These are phyloP conservation scores for Aspergillus campestris DNA, from an alignment of 495 filamentous ascomycete genomes.

Conservation along the genomic window DNA sequence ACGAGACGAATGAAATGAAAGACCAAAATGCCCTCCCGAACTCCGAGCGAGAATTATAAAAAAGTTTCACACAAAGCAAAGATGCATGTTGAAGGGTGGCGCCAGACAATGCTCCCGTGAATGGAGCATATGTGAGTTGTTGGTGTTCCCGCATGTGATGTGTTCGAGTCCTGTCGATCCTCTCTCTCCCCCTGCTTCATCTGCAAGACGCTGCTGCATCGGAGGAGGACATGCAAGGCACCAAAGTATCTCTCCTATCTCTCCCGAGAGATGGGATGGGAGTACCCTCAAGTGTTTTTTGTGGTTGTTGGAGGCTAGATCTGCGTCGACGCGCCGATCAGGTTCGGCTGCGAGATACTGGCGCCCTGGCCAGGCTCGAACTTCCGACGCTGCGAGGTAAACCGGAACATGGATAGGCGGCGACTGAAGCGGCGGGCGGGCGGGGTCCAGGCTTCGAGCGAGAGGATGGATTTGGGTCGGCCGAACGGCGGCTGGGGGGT, in stretches of 20 bases:
- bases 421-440: constrained; percentile 20
- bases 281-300: background rate
- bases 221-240: background rate
- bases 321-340: constrained; percentile 32
- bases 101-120: too few relatives aligned
- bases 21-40: too few relatives aligned
- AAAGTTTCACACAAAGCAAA: too few relatives aligned
- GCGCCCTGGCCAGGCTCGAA: constrained; percentile 7
- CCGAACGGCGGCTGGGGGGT: constrained; percentile 12
- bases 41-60: too few relatives aligned
- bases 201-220: too few relatives aligned
- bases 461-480: constrained; percentile 25
- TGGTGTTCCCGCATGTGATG: too few relatives aligned
- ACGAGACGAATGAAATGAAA: too few relatives aligned
- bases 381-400: constrained; percentile 19
- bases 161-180: too few relatives aligned
- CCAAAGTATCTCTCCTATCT: background rate
- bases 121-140: too few relatives aligned
- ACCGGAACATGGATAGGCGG: constrained; percentile 18
- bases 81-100: too few relatives aligned
- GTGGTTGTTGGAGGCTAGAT: constrained; percentile 3
- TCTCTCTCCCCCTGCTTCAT: too few relatives aligned
- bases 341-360: constrained; percentile 32
- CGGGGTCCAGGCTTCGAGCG: constrained; percentile 13
- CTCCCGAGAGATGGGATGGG: background rate